Evolutionary conservation across 2,329 filamentous ascomycete species (phyloP), one percentile per base, ranked within the genome.

Genomic region (Myriosclerotinia duriaeana): DNA sequence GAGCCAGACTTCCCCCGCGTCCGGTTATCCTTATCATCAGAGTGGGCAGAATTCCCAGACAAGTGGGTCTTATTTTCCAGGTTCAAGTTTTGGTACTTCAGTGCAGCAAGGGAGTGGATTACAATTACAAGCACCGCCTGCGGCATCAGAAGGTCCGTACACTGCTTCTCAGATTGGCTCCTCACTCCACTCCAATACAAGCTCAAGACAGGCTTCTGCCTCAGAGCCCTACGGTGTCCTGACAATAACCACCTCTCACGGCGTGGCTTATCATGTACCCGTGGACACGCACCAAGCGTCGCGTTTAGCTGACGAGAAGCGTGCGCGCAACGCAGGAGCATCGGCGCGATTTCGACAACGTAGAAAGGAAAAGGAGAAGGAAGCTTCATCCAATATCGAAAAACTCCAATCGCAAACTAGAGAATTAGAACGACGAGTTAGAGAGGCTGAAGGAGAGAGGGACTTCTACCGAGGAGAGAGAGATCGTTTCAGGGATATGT

Each of bases 261-360:
- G 85, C 62, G 60, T 64, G 60, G 79, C 80, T 48, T 82, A 85
- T 65, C 80, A 83, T 69, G 86, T 93, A 59, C 88, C 89, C 17
- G 87, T 94, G 12, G 92, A 96, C 75, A 87, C 91, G 53, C 89
- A 92, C 71, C 89, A 92, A 72, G 92, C 89, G 15, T 96, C 92
- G 15, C 89, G 88, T 71, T 87, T 91, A 72, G 90, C 91, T 50
- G 91, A 95, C 74, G 91, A 96, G 77, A 96, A 95, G 79, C 84
- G 92, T 66, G 89, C 90, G 76, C 86, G 92, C 62, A 96, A 96
- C 74, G 92, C 92, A 52, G 90, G 90, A 58, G 92, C 92, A 7
- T 96, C 92, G 66, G 91, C 91, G 58, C 85, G 92, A 67, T 95
- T 96, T 71, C 85, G 92, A 65, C 87, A 88, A 74, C 85, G 93